Conservation (phyloP, 495 filamentous ascomycete genomes). For the Talaromyces wortmannii region DNA sequence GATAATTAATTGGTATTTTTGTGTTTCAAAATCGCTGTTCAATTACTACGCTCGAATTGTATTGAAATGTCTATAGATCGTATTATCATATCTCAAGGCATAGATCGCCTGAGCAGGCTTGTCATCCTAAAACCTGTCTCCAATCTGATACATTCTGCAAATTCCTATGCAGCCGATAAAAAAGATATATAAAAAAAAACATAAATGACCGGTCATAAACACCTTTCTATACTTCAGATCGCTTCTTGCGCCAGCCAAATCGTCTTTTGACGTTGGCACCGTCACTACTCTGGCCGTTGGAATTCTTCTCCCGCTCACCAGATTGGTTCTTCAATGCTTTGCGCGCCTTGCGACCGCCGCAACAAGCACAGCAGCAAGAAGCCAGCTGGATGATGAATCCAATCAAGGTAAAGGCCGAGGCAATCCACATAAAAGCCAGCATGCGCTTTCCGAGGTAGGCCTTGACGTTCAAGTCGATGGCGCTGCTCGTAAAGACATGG, state of each 20-base stretch:
- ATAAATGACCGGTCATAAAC: neutral
- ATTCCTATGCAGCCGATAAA: too few relatives aligned
- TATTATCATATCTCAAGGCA: too few relatives aligned
- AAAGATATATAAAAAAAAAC: neutral
- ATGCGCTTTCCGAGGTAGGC: slow-evolving; percentile 65
- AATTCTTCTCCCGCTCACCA: slow-evolving; percentile 14
- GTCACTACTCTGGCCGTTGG: neutral
- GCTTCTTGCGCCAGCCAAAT: slow-evolving; percentile 1
- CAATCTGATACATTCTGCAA: too few relatives aligned
- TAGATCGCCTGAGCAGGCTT: too few relatives aligned
- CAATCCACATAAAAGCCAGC: slow-evolving; percentile 90
- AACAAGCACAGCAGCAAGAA: slow-evolving; percentile 56
- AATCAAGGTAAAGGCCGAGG: slow-evolving; percentile 54
- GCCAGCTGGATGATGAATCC: slow-evolving; percentile 66
- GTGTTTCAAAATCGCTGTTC: too few relatives aligned
- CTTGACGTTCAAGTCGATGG: slow-evolving; percentile 65
- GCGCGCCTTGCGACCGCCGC: slow-evolving; percentile 33
- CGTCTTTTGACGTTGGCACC: neutral
- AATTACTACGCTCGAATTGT: too few relatives aligned
- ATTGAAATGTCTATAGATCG: too few relatives aligned
- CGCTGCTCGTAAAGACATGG: slow-evolving; percentile 54
- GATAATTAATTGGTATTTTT: too few relatives aligned
- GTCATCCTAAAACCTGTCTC: too few relatives aligned
- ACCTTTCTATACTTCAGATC: neutral
- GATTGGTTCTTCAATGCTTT: slow-evolving; percentile 28